Conservation (phyloP, 2,329 filamentous ascomycete species). For the Phaeophleospora eucalypticola region DNA sequence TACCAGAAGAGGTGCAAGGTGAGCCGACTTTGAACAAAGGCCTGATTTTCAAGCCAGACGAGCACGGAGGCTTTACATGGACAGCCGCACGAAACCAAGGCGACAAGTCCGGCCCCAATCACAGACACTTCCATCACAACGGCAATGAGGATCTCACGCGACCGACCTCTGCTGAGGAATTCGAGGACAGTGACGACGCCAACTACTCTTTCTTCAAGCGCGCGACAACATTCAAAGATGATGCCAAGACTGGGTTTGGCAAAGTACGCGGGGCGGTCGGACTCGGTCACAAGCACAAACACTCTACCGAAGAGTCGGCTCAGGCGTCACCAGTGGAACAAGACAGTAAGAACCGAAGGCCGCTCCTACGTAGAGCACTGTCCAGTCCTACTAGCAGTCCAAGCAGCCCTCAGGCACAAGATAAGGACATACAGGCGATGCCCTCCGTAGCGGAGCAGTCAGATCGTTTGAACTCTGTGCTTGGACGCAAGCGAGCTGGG, state of each 20-base stretch:
- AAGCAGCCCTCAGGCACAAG: constrained; percentile 17
- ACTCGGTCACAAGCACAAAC: constrained; percentile 37
- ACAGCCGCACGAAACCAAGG: constrained; percentile 46
- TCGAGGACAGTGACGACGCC: constrained; percentile 29
- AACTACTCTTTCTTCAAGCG: constrained; percentile 65
- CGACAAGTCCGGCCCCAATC: constrained; percentile 36
- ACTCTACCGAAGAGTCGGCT: constrained; percentile 28
- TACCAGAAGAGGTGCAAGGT: constrained; percentile 12
- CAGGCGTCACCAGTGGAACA: constrained; percentile 22
- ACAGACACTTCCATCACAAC: constrained; percentile 17
- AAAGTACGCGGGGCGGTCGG: constrained; percentile 84
- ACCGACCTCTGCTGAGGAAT: constrained; percentile 28
- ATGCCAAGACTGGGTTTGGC: constrained; percentile 76
- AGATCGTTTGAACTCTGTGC: constrained; percentile 13
- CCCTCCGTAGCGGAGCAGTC: constrained; percentile 16
- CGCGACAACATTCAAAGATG: constrained; percentile 72
- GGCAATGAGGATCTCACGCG: constrained; percentile 20
- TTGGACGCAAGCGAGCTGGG: constrained; percentile 12
- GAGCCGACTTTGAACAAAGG: constrained; percentile 26
- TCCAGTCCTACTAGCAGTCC: constrained; percentile 28
- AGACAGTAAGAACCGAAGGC: constrained; percentile 13
- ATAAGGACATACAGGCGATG: constrained; percentile 6
- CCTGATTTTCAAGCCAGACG: constrained; percentile 56
- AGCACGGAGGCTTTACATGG: constrained; percentile 45
- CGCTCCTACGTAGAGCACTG: constrained; percentile 21